Evolutionary conservation across 2,329 filamentous ascomycete genomes (phyloP), one percentile per base, ranked within the genome.

Genomic region (Cyphellophora attinorum): DNA sequence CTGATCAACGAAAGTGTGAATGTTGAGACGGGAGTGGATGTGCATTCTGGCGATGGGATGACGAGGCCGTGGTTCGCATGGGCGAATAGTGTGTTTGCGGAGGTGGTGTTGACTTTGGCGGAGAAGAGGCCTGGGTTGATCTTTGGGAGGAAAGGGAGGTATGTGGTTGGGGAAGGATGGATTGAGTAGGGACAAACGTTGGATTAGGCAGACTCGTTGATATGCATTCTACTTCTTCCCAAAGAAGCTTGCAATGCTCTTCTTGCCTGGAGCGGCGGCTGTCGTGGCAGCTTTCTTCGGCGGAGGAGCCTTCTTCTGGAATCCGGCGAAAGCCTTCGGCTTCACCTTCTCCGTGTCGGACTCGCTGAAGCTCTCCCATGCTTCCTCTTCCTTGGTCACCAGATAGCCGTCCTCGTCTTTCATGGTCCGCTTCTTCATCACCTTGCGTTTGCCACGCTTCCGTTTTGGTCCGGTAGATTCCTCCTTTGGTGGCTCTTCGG

Each of bases 51-150:
- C 19, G 61, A 59, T 27, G 67, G 74, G 23, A 96, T 91, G 57
- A 95, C 89, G 2, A 70, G 86, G 45, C 85, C 81, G 52, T 96
- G 89, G 89, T 96, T 96, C 57, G 85, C 89, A 2, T 96, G 88
- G 91, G 91, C 91, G 8, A 98, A 98, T 49, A 91, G 85, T 1
- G 85, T 98, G 8, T 96, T 94, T 60, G 86, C 89, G 11, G 80
- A 85, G 57, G 93, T 88, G 0, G 85, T 98, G 29, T 63, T 98
- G 33, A 85, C 95, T 62, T 56, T 98, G 34, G 91, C 88, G 1
- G 79, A 81, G 59, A 68, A 89, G 55, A 94, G 93, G 59, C 91
- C 91, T 3, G 75, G 93, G 58, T 57, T 96, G 48, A 70, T 96
- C 25, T 94, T 95, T 56, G 79, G 76, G 10, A 60, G 73, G 31